Evolutionary conservation across 805 yeast species (phyloP), one percentile per base, ranked within the genome.

Genomic region (Candida maesae): DNA sequence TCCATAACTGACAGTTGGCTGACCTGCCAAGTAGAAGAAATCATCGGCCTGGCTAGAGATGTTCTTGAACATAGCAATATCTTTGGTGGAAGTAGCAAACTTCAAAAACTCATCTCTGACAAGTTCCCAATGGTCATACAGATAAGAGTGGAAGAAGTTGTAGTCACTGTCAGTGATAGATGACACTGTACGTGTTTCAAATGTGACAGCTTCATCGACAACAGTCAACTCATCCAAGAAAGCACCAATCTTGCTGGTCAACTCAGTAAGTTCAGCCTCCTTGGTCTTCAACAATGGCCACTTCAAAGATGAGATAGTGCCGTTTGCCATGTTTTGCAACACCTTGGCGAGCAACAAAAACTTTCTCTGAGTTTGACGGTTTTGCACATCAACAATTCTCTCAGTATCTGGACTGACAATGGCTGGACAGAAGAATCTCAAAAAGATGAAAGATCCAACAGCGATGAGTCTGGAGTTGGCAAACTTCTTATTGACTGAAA

Each of bases 281-380:
- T 68, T 64, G 3, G 68, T 42, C 7, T 59, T 59, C 33, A 81
- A 59, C 1, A 78, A 60, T 1, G 85, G 81, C 77, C 85, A 79
- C 58, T 79, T 89, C 36, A 82, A 64, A 17, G 81, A 62, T 6
- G 71, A 68, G 4, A 85, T 69, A 0, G 95, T 73, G 21, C 88
- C 90, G 59, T 90, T 91, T 1, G 95, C 96, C 66, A 90, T 76
- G 50, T 83, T 78, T 63, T 91, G 98, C 16, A 91, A 65, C 15
- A 84, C 81, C 53, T 88, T 86, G 2, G 95, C 96, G 25, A 90
- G 60, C 41, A 85, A 79, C 45, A 90, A 78, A 37, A 86, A 71
- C 0, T 87, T 76, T 48, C 95, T 72, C 46, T 88, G 70, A 4
- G 70, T 68, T 13, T 58, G 58, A 7, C 64, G 53, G 39, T 65